Evolutionary conservation across 331 rosid species (phyloP), one percentile per base, ranked within the genome.

Genomic region (Malus hybrid): DNA sequence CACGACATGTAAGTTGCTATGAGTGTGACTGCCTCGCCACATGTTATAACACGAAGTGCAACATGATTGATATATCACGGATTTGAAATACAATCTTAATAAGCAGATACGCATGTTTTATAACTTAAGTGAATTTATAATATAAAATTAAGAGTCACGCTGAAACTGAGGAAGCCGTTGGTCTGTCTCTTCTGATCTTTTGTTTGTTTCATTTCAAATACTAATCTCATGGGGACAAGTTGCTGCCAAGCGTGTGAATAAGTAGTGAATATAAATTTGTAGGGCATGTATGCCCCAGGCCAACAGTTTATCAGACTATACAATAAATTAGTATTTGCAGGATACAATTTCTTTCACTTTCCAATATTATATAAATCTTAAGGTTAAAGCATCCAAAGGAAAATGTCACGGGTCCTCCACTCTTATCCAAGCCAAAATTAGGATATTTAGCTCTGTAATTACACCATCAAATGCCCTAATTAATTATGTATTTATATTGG

Each of bases 281-380:
- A 80, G 83, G 83, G 48, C 96, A 85, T 82, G 81, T 71, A 85
- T 80, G 79, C 78, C 84, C 85, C 57, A 85, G 65, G 68, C 28
- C 86, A 83, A 80, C 57, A 6, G 57, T 52, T 52, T 52, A 52
- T 52, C 57, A 16, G 57, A 67, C 76, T n/a, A 80, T 24, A 39
- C 72, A 60, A 68, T 74, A 65, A 78, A 70, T 82, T 54, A 73
- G 82, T 78, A 66, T 75, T 62, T n/a, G 78, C 56, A 83, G 64
- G 57, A 62, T 74, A 36, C 39, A 16, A 5, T 60, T 60, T 29
- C 61, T 20, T 56, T 57, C 66, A 72, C 20, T 39, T n/a, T 32
- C 65, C 65, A 29, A 6, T 22, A 3, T 71, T 32, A 24, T 57
- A 39, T 36, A 39, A 24, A 59, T 31, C 33, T 73, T 57, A 54